Evolutionary conservation across 257 asterid species (phyloP).

Genomic region (Cynanchum wilfordii): DNA sequence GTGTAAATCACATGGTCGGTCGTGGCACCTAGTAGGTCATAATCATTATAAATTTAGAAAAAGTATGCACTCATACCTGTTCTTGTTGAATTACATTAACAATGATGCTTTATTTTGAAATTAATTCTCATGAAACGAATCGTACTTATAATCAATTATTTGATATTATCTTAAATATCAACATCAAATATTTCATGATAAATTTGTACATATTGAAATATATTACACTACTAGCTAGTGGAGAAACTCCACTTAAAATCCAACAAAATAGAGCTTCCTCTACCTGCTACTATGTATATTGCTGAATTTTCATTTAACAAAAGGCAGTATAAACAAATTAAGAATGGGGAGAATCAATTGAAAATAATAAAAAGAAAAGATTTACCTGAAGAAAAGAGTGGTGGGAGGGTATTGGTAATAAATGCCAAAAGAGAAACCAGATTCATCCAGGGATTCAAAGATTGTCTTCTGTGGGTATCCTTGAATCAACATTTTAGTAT

Average conservation of each 20-base stretch:
- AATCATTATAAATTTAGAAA: conserved; percentile 8
- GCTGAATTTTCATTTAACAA: no score
- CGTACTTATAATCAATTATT: no score
- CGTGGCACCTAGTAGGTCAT: neutral
- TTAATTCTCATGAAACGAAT: no score
- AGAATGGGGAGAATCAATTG: no score
- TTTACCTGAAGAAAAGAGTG: conserved; percentile 62
- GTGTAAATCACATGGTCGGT: neutral
- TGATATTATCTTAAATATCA: no score
- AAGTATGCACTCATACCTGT: conserved; percentile 7
- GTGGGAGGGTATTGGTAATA: conserved; percentile 62
- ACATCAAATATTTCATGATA: no score
- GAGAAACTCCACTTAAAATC: neutral
- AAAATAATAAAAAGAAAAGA: no score
- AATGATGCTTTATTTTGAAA: conserved; percentile 6
- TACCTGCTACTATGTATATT: no score
- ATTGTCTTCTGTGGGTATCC: conserved; percentile 72
- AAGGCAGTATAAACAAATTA: no score
- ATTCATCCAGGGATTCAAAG: conserved; percentile 59
- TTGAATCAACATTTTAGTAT: conserved; percentile 41
- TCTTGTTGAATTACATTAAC: conserved; percentile 7
- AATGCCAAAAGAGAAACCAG: conserved; percentile 49
- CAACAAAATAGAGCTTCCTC: neutral
- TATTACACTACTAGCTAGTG: no score
- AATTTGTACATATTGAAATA: no score